Base-by-base conservation (phyloP, 169 alveolate genomes). In the Cryptosporidium baileyi region DNA sequence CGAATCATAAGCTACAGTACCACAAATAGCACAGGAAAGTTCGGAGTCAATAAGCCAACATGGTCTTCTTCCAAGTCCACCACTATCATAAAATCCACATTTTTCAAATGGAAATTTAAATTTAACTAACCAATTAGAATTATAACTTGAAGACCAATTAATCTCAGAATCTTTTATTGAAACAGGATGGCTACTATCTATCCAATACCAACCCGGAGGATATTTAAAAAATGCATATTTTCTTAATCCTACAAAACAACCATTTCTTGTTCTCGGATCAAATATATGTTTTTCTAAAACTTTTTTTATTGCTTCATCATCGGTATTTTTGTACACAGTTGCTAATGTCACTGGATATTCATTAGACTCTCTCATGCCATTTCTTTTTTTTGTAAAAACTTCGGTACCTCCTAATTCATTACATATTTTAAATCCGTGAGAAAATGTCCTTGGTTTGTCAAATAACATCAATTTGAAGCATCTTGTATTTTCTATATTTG, bases 151-250 rank as follows among this genome's bases (percentile, higher is more conserved):
- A 22, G 74, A 52, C 85, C 85, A 74, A 19, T 34, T 59, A 7
- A 74, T 74, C 17, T 74, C 67, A 51, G 74, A 54, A 34, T 74
- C 85, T 15, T 60, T 44, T 40, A 30, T 61, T 17, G 67, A 34
- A 15, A 74, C 47, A 1, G 63, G 85, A 19, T 22, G 40, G 13
- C 57, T 59, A 54, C 67, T 57, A 57, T 74, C 85, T 74, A 74
- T 54, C 85, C 85, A 74, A 40, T 74, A 74, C 85, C 85, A 74
- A 7, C 85, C 85, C 7, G 85, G 85, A 0, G 85, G 85, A 54
- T 54, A 74, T 43, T 43, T 74, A 47, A 74, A 74, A n/a, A 74
- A 74, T 36, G 85, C 67, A 74, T 74, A 74, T 44, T 74, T 74
- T 40, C 85, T 51, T 19, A 74, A 61, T 3, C 85, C 85, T 5